These are phyloP conservation scores for Penicillium oxalicum DNA, from an alignment of 2,329 filamentous ascomycete species.

Conservation along the genomic window DNA sequence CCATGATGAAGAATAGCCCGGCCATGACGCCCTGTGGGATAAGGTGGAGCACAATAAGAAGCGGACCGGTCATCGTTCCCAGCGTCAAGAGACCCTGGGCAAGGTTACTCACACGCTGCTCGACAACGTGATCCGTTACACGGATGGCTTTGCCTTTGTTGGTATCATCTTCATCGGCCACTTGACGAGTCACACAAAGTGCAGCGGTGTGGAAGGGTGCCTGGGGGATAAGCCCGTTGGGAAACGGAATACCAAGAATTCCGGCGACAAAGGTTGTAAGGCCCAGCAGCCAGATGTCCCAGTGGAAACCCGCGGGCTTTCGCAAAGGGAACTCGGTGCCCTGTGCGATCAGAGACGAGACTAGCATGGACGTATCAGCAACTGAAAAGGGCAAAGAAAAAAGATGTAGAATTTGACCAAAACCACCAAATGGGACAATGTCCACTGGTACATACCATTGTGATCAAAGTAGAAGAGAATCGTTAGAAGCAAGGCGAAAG, in stretches of 20 bases:
- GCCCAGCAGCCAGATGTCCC: slow-evolving; percentile 76
- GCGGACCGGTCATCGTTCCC: slow-evolving; percentile 69
- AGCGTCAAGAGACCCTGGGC: slow-evolving; percentile 71
- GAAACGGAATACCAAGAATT: slow-evolving; percentile 70
- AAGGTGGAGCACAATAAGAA: slow-evolving; percentile 67
- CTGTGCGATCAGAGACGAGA: slow-evolving; percentile 75
- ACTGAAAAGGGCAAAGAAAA: neutral
- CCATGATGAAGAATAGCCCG: slow-evolving; percentile 81
- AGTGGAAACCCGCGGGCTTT: slow-evolving; percentile 79
- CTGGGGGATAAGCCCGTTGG: slow-evolving; percentile 77
- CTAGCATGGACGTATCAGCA: slow-evolving; percentile 37
- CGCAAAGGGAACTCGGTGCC: slow-evolving; percentile 74
- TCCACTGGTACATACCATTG: slow-evolving; percentile 54
- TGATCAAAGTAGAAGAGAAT: slow-evolving; percentile 88
- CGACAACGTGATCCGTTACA: slow-evolving; percentile 57
- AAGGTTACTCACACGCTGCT: slow-evolving; percentile 73
- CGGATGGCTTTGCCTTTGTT: slow-evolving; percentile 55
- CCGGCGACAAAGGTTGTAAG: slow-evolving; percentile 70
- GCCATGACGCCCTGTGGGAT: slow-evolving; percentile 76
- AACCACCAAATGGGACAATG: too few relatives aligned
- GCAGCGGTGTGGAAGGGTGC: slow-evolving; percentile 76
- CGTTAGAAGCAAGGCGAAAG: slow-evolving; percentile 76
- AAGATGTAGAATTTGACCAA: neutral
- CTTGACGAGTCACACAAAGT: slow-evolving; percentile 62
- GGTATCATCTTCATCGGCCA: slow-evolving; percentile 52